Conservation (phyloP, 805 yeast genomes). For the Metschnikowia orientalis region DNA sequence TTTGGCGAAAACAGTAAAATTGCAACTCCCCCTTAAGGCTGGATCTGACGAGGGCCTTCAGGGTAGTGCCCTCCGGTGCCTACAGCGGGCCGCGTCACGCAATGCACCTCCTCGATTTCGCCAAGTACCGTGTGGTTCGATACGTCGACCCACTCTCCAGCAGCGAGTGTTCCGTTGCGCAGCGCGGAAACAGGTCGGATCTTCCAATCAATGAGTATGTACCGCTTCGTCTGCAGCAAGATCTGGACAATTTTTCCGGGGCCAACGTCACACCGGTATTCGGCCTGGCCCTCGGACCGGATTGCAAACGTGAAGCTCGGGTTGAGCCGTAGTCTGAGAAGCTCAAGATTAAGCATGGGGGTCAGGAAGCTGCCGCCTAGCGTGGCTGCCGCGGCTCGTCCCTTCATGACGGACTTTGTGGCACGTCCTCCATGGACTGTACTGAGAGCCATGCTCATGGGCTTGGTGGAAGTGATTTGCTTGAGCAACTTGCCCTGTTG, state of each 20-base stretch:
- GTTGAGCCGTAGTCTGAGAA: conserved; percentile 4
- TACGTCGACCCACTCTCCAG: conserved; percentile 6
- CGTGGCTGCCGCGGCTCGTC: neutral
- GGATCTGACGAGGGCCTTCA: too few relatives aligned
- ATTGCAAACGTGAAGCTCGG: conserved; percentile 3
- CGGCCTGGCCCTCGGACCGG: conserved; percentile 8
- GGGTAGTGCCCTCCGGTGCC: too few relatives aligned
- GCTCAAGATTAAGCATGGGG: conserved; percentile 3
- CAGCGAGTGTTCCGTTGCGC: neutral
- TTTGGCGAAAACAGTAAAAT: too few relatives aligned
- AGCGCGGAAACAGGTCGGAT: conserved; percentile 3
- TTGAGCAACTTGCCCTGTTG: conserved; percentile 5
- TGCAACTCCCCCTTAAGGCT: too few relatives aligned
- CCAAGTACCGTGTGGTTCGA: conserved; percentile 3
- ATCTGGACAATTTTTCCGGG: conserved; percentile 11
- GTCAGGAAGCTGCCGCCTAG: conserved; percentile 1
- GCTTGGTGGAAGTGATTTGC: neutral
- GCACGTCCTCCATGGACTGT: conserved; percentile 8
- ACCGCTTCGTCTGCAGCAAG: conserved; percentile 2
- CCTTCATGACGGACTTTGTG: conserved; percentile 5
- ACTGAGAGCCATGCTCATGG: conserved; percentile 9
- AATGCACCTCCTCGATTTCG: conserved; percentile 6
- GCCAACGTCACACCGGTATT: conserved; percentile 9
- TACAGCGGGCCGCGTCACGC: too few relatives aligned
- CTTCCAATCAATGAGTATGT: conserved; percentile 8